phyloP scores from a whole-genome alignment of 257 asterid genomes.

The Lycium barbarum region DNA sequence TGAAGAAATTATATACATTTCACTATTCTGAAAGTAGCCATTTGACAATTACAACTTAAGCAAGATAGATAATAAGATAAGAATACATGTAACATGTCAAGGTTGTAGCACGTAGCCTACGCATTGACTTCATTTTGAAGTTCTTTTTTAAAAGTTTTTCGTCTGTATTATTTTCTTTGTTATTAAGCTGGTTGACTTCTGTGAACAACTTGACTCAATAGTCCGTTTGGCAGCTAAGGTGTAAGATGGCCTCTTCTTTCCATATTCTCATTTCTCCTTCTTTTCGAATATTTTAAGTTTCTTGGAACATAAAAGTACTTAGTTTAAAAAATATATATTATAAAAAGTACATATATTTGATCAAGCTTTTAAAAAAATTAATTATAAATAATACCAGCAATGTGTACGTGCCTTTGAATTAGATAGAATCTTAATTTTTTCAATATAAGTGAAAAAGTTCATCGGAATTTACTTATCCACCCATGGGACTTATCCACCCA shows the following conservation, averaged over 20 bases:
- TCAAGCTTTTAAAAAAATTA: too few relatives aligned
- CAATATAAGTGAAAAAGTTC: too few relatives aligned
- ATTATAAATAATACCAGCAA: too few relatives aligned
- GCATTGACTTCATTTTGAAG: neutral
- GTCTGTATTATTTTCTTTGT: neutral
- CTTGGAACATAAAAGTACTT: neutral
- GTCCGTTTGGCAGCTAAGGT: neutral
- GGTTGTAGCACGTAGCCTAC: neutral
- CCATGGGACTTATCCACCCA: too few relatives aligned
- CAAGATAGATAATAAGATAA: neutral
- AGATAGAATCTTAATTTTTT: too few relatives aligned
- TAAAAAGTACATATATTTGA: neutral
- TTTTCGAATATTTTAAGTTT: neutral
- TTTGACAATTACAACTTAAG: slow-evolving; percentile 6
- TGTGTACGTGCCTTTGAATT: too few relatives aligned
- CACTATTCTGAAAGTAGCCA: too few relatives aligned
- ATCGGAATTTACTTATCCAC: too few relatives aligned
- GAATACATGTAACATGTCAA: neutral
- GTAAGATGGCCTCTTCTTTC: neutral
- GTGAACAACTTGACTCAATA: neutral
- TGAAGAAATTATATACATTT: too few relatives aligned
- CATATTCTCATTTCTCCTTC: neutral
- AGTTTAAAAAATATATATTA: neutral
- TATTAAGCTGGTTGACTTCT: neutral
- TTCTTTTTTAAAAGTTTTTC: neutral